Evolutionary conservation across 441 rosid genomes (phyloP).

Genomic region (Brassica hybrid): DNA sequence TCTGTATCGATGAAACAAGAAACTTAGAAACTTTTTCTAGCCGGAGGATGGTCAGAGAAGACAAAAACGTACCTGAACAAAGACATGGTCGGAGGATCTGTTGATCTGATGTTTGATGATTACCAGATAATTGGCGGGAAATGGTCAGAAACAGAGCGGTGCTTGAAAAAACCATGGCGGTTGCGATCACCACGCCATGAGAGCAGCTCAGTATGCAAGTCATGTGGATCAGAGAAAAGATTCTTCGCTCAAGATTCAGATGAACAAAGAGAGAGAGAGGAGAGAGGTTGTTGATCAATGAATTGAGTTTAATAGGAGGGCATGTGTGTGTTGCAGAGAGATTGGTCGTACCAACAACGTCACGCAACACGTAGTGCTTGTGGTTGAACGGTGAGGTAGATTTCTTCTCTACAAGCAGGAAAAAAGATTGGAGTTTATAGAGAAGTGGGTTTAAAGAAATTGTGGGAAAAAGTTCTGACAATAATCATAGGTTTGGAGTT

Average conservation of each 20-base stretch:
- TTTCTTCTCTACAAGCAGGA: neutral
- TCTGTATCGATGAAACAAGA: constrained; percentile 13
- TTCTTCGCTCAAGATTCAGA: constrained; percentile 3
- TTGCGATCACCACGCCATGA: constrained; percentile 66
- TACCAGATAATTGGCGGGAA: constrained; percentile 54
- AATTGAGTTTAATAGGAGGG: constrained; percentile 14
- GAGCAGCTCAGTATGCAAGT: constrained; percentile 45
- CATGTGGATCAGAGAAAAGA: constrained; percentile 11
- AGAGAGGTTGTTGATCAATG: constrained; percentile 15
- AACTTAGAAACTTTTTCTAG: neutral
- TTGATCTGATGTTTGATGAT: constrained; percentile 22
- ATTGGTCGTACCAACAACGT: constrained; percentile 29
- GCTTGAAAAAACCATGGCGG: constrained; percentile 81
- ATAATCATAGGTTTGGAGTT: constrained; percentile 21
- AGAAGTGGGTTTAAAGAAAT: constrained; percentile 10
- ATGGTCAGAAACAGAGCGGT: constrained; percentile 68
- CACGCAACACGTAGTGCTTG: constrained; percentile 20
- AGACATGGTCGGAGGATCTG: constrained; percentile 60
- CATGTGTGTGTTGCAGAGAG: constrained; percentile 41
- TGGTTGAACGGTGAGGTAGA: constrained; percentile 32
- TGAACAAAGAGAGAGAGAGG: neutral
- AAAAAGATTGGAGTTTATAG: constrained; percentile 12
- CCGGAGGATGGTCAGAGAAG: constrained; percentile 27
- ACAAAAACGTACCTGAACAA: constrained; percentile 53
- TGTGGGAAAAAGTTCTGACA: constrained; percentile 25